These are phyloP conservation scores for Danielia oregonensis DNA, from an alignment of 805 yeast species.

Conservation along the genomic window DNA sequence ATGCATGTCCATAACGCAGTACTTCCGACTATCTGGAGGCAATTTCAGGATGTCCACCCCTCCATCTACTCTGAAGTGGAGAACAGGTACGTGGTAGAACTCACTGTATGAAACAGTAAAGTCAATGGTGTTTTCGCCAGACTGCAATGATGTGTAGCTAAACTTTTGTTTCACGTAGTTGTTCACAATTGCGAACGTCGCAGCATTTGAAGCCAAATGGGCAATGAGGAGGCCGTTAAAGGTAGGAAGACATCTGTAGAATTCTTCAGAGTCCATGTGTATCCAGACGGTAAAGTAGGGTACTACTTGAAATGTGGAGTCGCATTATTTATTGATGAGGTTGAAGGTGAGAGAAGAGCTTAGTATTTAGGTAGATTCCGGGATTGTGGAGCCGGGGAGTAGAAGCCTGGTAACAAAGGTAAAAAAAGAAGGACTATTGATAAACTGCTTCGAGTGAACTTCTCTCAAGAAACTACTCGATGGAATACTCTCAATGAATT, in stretches of 20 bases:
- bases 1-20: slow-evolving; percentile 11
- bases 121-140: slow-evolving; percentile 10
- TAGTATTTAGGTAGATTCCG: too few relatives aligned
- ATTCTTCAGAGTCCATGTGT: too few relatives aligned
- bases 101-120: slow-evolving; percentile 27
- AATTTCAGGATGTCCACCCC: background rate
- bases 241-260: slow-evolving; percentile 6
- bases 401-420: too few relatives aligned
- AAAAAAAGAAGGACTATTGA: too few relatives aligned
- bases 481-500: too few relatives aligned
- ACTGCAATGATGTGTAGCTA: slow-evolving; percentile 1
- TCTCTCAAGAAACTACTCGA: too few relatives aligned
- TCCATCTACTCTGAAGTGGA: slow-evolving; percentile 20
- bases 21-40: background rate
- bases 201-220: slow-evolving; percentile 6
- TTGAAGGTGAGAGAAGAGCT: too few relatives aligned
- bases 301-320: too few relatives aligned
- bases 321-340: too few relatives aligned
- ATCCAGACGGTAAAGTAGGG: too few relatives aligned
- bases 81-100: slow-evolving; percentile 29
- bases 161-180: slow-evolving; percentile 7
- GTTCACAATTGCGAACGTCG: slow-evolving; percentile 3
- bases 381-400: too few relatives aligned
- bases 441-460: too few relatives aligned
- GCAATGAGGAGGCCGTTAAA: slow-evolving; percentile 15